phyloP scores from a whole-genome alignment of 345 rosid species.

The Murraya paniculata region DNA sequence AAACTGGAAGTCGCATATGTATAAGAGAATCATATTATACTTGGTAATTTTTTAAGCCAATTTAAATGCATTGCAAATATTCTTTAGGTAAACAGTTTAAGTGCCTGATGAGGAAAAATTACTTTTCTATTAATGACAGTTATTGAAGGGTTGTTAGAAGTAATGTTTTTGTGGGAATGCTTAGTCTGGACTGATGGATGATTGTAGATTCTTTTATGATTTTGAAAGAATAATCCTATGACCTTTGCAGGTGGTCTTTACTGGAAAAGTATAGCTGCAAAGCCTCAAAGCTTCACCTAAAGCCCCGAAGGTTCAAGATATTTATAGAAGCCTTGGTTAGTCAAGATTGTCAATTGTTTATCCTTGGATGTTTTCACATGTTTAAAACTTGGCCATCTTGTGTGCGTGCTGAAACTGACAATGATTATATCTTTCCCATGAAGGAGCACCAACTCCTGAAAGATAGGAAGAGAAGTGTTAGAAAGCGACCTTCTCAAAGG shows the following conservation, averaged over 20 bases:
- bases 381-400: constrained; percentile 18
- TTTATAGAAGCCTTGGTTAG: constrained; percentile 97
- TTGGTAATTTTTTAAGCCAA: constrained; percentile 7
- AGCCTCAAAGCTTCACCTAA: constrained; percentile 98
- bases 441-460: constrained; percentile 97
- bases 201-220: neutral
- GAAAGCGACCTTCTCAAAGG: constrained; percentile 66
- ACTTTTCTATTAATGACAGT: neutral
- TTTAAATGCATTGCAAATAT: neutral
- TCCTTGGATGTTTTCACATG: constrained; percentile 13
- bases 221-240: neutral
- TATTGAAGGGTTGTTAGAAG: neutral
- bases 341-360: constrained; percentile 22
- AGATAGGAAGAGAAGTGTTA: constrained; percentile 82
- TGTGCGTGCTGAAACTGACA: constrained; percentile 21
- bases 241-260: constrained; percentile 91
- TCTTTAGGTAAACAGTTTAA: constrained; percentile 4
- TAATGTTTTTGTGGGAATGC: neutral
- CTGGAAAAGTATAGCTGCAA: constrained; percentile 96
- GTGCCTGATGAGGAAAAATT: neutral
- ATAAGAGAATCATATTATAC: neutral
- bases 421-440: constrained; percentile 28
- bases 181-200: neutral
- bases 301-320: constrained; percentile 92
- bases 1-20: neutral